phyloP scores from a whole-genome alignment of 164 flowering plant species.

The Echeveria elegans region DNA sequence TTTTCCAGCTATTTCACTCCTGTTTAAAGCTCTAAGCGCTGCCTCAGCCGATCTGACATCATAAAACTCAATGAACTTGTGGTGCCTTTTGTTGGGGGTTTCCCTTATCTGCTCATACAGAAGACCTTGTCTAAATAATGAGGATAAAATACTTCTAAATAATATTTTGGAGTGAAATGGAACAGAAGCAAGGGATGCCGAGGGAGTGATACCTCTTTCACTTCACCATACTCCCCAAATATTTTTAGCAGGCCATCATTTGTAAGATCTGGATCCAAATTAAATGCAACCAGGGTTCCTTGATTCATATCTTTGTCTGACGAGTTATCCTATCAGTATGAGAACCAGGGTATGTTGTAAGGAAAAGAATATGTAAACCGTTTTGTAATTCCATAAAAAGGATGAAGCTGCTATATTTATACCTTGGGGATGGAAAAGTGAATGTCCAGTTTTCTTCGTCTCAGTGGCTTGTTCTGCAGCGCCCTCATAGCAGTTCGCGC shows the following conservation, averaged over 20 bases:
- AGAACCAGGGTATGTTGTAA: not conserved
- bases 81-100: conserved; percentile 94
- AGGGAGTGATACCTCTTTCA: conserved; percentile 65
- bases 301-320: conserved; percentile 96
- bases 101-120: conserved; percentile 67
- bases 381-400: not conserved
- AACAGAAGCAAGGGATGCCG: not conserved
- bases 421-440: conserved; percentile 99
- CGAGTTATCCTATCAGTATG: conserved; percentile 65
- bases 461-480: conserved; percentile 81
- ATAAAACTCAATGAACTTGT: conserved; percentile 90
- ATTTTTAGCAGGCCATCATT: conserved; percentile 82
- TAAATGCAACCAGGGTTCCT: conserved; percentile 91
- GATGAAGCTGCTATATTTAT: not conserved
- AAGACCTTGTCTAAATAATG: conserved; percentile 11
- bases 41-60: conserved; percentile 98
- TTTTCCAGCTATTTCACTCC: conserved; percentile 95
- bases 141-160: conserved; percentile 7
- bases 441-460: conserved; percentile 95
- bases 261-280: conserved; percentile 88
- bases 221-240: conserved; percentile 91
- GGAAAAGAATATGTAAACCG: not conserved
- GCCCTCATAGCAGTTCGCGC: conserved; percentile 98
- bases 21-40: conserved; percentile 80
- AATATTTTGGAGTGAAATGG: not conserved